Conservation (phyloP, 148 eudicot species). For the Diospyros lotus region DNA sequence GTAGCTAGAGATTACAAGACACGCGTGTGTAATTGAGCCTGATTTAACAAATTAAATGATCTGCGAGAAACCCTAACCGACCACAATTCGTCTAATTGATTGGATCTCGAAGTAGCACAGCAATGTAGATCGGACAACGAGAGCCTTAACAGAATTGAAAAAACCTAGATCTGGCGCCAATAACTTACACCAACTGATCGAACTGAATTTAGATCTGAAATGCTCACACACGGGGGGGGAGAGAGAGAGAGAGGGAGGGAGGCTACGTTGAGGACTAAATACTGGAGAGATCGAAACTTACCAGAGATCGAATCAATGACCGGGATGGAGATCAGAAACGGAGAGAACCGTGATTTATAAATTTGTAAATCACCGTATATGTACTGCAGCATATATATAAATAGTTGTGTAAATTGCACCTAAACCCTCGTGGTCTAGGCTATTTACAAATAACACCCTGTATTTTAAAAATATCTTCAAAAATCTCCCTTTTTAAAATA, state of each 20-base stretch:
- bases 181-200: neutral
- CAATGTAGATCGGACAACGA: neutral
- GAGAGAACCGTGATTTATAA: neutral
- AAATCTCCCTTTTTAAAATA: too few relatives aligned
- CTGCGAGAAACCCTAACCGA: neutral
- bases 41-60: neutral
- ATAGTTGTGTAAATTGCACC: too few relatives aligned
- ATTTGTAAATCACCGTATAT: too few relatives aligned
- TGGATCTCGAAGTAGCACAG: neutral
- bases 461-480: too few relatives aligned
- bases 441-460: too few relatives aligned
- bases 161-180: neutral
- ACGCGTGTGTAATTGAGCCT: neutral
- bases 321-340: neutral
- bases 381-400: too few relatives aligned
- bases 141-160: neutral
- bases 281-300: neutral
- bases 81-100: neutral
- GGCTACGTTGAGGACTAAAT: neutral
- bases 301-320: conserved; percentile 1
- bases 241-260: neutral
- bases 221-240: neutral
- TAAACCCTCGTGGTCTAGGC: too few relatives aligned
- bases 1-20: neutral
- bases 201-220: neutral